Percentiles rank a stretch among this genome's conserved stretches.
Evolutionary conservation across 2,329 filamentous ascomycete genomes (phyloP).

Genomic region (Penicillium crustosum): DNA sequence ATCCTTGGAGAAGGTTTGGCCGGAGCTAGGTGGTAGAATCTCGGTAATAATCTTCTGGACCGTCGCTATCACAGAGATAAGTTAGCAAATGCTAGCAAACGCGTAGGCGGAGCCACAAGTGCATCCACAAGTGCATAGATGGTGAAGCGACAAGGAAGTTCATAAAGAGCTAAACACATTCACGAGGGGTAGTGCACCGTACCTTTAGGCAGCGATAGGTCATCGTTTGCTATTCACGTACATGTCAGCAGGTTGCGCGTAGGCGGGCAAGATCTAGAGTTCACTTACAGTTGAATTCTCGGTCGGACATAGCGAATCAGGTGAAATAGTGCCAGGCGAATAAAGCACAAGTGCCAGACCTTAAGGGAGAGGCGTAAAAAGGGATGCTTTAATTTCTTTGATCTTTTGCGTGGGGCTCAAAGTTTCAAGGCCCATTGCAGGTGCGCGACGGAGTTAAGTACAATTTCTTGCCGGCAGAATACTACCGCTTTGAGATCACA

Average conservation of each 20-base stretch:
- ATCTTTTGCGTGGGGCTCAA: conserved; percentile 23
- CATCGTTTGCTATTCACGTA: conserved; percentile 51
- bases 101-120: neutral
- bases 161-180: neutral
- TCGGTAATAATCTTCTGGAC: conserved; percentile 87
- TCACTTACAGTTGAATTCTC: conserved; percentile 53
- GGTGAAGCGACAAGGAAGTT: neutral
- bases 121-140: neutral
- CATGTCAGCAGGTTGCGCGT: conserved; percentile 23
- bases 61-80: conserved; percentile 52
- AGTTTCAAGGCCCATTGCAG: conserved; percentile 10
- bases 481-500: conserved; percentile 24
- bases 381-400: conserved; percentile 14
- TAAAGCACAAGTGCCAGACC: neutral
- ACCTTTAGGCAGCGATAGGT: conserved; percentile 62
- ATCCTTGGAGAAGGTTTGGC: conserved; percentile 89
- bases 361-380: neutral
- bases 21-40: conserved; percentile 75
- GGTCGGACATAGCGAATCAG: conserved; percentile 51
- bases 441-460: conserved; percentile 17
- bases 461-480: conserved; percentile 32
- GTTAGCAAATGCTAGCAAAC: conserved; percentile 14
- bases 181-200: conserved; percentile 12
- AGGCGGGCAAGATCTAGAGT: conserved; percentile 13
- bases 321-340: neutral